Evolutionary conservation across 2,329 filamentous ascomycete species (phyloP).

Genomic region (Fusarium sp.): DNA sequence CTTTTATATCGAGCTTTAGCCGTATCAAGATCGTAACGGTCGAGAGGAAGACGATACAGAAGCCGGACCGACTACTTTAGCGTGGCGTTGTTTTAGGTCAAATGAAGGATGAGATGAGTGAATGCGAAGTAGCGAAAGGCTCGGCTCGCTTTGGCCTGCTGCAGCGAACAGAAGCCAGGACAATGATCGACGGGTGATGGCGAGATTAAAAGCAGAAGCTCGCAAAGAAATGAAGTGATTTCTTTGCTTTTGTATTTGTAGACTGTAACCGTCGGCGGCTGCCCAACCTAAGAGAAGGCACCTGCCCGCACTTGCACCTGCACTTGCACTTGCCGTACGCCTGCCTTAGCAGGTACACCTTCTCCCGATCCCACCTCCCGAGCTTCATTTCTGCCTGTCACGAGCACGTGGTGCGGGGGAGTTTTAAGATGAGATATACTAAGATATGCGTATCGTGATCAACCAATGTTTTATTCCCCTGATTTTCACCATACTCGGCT

Average conservation of each 20-base stretch:
- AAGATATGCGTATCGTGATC: conserved; percentile 12
- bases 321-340: conserved; percentile 9
- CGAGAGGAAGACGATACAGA: conserved; percentile 28
- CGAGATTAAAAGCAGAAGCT: conserved; percentile 25
- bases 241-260: conserved; percentile 15
- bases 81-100: conserved; percentile 17
- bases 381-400: conserved; percentile 32
- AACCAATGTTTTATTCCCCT: conserved; percentile 10
- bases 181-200: conserved; percentile 12
- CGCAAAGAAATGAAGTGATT: conserved; percentile 15
- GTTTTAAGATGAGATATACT: conserved; percentile 11
- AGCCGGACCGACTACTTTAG: conserved; percentile 43
- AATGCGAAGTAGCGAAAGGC: background rate
- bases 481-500: background rate
- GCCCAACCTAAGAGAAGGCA: conserved; percentile 17
- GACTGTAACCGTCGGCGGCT: conserved; percentile 24
- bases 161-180: background rate
- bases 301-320: conserved; percentile 22
- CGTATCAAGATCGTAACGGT: conserved; percentile 26
- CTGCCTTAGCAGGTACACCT: conserved; percentile 1
- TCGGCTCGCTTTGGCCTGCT: background rate
- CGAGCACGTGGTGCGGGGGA: conserved; percentile 44
- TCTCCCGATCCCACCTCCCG: conserved; percentile 14
- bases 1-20: conserved; percentile 22
- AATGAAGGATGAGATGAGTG: conserved; percentile 16